Conservation (phyloP, 306 rosid genomes). For the Rosa rugosa region DNA sequence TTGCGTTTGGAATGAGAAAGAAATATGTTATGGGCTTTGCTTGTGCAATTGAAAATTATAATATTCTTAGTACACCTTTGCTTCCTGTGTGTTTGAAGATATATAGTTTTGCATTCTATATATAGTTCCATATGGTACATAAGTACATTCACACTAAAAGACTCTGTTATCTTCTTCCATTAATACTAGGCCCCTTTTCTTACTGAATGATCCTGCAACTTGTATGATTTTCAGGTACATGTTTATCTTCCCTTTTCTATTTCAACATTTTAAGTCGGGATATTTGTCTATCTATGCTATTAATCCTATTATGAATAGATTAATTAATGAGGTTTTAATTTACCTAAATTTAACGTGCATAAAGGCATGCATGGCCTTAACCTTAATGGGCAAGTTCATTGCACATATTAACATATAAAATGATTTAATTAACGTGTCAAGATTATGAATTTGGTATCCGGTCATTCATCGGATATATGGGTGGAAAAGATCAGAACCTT, state of each 20-base stretch:
- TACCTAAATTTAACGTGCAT: no score
- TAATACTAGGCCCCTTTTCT: background rate
- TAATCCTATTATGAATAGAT: no score
- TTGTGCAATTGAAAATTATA: background rate
- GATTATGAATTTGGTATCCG: no score
- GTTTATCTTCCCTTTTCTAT: background rate
- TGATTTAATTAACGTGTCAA: no score
- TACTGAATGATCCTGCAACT: background rate
- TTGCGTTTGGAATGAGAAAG: slow-evolving; percentile 1
- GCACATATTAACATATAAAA: no score
- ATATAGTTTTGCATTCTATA: background rate
- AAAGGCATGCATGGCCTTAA: no score
- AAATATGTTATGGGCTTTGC: background rate
- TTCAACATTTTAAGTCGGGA: background rate
- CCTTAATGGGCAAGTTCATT: no score
- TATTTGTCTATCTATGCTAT: background rate
- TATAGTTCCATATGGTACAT: background rate
- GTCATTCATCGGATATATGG: no score
- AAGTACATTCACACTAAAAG: background rate
- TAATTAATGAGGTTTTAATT: no score
- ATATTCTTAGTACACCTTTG: background rate
- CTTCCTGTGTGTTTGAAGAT: background rate
- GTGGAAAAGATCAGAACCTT: no score
- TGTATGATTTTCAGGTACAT: background rate
- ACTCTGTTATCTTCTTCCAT: background rate